Evolutionary conservation across 352 stramenopile genomes (phyloP).

Genomic region (Phytophthora aleatoria): DNA sequence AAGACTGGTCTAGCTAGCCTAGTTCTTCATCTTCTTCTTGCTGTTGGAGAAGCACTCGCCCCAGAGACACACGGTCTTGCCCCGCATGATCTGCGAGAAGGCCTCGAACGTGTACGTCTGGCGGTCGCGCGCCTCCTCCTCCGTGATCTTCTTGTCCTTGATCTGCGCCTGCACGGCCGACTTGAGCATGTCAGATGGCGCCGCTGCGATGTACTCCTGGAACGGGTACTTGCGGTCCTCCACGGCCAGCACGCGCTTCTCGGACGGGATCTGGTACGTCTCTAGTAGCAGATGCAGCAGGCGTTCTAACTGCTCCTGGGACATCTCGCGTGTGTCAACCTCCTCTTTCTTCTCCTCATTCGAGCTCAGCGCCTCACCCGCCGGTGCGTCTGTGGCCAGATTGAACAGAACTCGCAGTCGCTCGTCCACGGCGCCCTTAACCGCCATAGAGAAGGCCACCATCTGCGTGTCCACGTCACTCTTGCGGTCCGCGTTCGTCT

Average conservation of each 20-base stretch:
- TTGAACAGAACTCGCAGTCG: slow-evolving; percentile 77
- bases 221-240: slow-evolving; percentile 77
- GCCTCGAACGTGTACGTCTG: slow-evolving; percentile 74
- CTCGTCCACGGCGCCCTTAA: slow-evolving; percentile 76
- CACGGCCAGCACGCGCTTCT: slow-evolving; percentile 79
- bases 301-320: slow-evolving; percentile 61
- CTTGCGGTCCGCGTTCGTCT: slow-evolving; percentile 60
- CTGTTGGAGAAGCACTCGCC: slow-evolving; percentile 84
- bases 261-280: slow-evolving; percentile 85
- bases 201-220: slow-evolving; percentile 69
- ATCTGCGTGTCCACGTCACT: slow-evolving; percentile 71
- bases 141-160: slow-evolving; percentile 55
- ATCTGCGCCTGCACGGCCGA: slow-evolving; percentile 43
- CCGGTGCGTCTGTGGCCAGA: slow-evolving; percentile 50
- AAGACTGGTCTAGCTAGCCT: slow-evolving; percentile 16
- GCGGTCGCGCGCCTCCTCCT: slow-evolving; percentile 55
- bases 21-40: slow-evolving; percentile 89
- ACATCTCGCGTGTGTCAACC: slow-evolving; percentile 52
- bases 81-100: slow-evolving; percentile 78
- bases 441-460: slow-evolving; percentile 83
- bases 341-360: slow-evolving; percentile 31
- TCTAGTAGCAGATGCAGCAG: slow-evolving; percentile 67
- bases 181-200: slow-evolving; percentile 45
- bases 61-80: slow-evolving; percentile 84
- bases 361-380: slow-evolving; percentile 23